Base-by-base conservation (phyloP, 306 rosid genomes). In the Inga leiocalycina region DNA sequence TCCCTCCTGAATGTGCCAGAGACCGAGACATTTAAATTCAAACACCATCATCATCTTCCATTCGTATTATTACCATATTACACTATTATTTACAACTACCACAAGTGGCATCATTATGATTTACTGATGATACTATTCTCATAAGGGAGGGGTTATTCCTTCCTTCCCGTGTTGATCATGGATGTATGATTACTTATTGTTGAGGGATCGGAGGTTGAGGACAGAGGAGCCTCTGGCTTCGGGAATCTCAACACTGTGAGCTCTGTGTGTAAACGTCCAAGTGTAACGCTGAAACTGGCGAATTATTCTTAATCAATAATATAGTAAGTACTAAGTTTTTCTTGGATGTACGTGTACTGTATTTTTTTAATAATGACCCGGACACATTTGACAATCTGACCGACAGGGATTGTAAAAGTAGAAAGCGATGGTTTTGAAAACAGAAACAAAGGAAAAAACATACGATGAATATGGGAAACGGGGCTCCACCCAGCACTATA, bases 1-100 rank as follows among this genome's bases (percentile, higher is more conserved):
- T 86, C 17, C 80, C 97, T 0, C 78, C 89, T 0, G 98, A 95
- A 72, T 95, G 98, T 94, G 74, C 52, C 70, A 83, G 93, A 64
- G 98, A 95, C 86, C 76, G 94, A 37, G 97, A 95, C 69, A 69
- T 88, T 32, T 92, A 84, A 89, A 61, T 22, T 59, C 66, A 59
- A n/a, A 22, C 66, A 10, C 66, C 34, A 22, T 8, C 11, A 59
- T 59, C 30, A 56, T 56, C 43, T 48, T 14, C 73, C 10, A 20
- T 22, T 8, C 1, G 10, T n/a, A 4, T 20, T 59, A n/a, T 8
- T 61, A 61, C n/a, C 7, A n/a, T 14, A 8, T 57, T n/a, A n/a
- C 32, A 57, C 9, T 59, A 13, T 59, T n/a, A 22, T 10, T 2
- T 32, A 12, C 56, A 3, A 59, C 70, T n/a, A 72, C 67, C 41